Conservation (phyloP, 1,284 basidiomycete species). For the Abortiporus biennis region DNA sequence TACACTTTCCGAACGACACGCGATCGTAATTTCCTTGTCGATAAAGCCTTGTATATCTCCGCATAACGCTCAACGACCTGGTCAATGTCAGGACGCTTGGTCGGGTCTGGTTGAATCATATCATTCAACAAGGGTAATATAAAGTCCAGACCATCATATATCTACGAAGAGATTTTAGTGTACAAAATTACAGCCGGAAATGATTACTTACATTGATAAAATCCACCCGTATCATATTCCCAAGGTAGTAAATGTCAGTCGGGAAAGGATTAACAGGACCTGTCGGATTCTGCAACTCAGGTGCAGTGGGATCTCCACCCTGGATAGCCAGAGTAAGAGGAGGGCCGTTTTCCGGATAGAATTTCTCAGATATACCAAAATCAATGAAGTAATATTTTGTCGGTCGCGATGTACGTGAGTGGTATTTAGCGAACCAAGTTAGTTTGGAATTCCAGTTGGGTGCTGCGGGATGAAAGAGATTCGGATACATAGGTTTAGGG, state of each 20-base stretch:
- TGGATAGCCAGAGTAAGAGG: conserved; percentile 12
- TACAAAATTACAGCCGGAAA: too few relatives aligned
- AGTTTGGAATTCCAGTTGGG: conserved; percentile 11
- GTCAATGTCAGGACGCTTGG: too few relatives aligned
- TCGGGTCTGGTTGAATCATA: too few relatives aligned
- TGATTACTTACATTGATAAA: conserved; percentile 10
- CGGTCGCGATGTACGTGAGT: conserved; percentile 21
- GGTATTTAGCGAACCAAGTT: conserved; percentile 15
- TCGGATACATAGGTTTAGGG: conserved; percentile 19
- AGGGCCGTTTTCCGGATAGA: conserved; percentile 7
- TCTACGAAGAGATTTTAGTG: too few relatives aligned
- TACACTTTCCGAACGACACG: too few relatives aligned
- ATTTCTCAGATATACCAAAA: conserved; percentile 25
- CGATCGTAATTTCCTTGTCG: too few relatives aligned
- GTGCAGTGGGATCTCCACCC: conserved; percentile 9
- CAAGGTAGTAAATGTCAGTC: too few relatives aligned
- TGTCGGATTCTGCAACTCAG: conserved; percentile 8
- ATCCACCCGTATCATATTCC: conserved; percentile 14
- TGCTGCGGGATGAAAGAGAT: conserved; percentile 22
- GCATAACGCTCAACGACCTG: too few relatives aligned
- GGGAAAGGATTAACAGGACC: conserved; percentile 3
- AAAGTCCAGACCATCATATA: too few relatives aligned
- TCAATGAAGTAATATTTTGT: too few relatives aligned
- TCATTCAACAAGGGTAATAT: too few relatives aligned
- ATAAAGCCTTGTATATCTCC: too few relatives aligned